These are phyloP conservation scores for Triangularia setosa DNA, from an alignment of 2,329 filamentous ascomycete genomes.

Conservation along the genomic window DNA sequence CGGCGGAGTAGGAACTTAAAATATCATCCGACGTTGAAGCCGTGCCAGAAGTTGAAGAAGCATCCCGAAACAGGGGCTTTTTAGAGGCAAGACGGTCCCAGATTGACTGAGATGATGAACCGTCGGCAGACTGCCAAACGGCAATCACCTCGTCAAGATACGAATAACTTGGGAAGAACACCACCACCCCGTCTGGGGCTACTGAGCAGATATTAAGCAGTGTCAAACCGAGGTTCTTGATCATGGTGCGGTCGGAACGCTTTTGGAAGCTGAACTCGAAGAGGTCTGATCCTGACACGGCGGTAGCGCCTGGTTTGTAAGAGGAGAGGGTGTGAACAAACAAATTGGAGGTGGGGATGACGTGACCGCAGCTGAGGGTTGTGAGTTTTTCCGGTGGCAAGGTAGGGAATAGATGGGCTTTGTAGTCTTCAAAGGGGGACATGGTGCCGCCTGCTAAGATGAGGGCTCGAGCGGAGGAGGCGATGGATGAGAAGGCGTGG, in stretches of 20 bases:
- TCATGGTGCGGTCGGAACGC: constrained; percentile 64
- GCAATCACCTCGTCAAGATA: constrained; percentile 74
- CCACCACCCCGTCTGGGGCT: constrained; percentile 84
- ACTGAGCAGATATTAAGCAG: constrained; percentile 67
- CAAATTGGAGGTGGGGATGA: constrained; percentile 79
- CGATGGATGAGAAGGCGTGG: constrained; percentile 84
- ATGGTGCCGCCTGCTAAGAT: constrained; percentile 94
- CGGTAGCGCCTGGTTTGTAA: constrained; percentile 35
- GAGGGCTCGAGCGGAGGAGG: constrained; percentile 77
- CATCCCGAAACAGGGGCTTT: constrained; percentile 50
- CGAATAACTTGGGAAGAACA: constrained; percentile 93
- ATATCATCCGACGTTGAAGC: constrained; percentile 62
- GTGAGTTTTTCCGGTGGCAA: constrained; percentile 60
- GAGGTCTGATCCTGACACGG: constrained; percentile 40
- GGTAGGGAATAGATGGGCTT: constrained; percentile 77
- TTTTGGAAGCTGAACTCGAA: constrained; percentile 89
- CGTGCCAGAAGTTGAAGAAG: constrained; percentile 52
- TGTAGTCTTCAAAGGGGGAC: constrained; percentile 94
- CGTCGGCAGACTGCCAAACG: constrained; percentile 51
- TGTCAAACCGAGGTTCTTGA: constrained; percentile 68
- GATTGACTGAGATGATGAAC: constrained; percentile 22
- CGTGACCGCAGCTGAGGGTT: constrained; percentile 89
- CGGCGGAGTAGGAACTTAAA: constrained; percentile 66
- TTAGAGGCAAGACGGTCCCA: neutral
- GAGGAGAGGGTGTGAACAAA: constrained; percentile 68